These are phyloP conservation scores for Pythium vanterpoolii DNA, from an alignment of 352 stramenopile species.

Conservation along the genomic window DNA sequence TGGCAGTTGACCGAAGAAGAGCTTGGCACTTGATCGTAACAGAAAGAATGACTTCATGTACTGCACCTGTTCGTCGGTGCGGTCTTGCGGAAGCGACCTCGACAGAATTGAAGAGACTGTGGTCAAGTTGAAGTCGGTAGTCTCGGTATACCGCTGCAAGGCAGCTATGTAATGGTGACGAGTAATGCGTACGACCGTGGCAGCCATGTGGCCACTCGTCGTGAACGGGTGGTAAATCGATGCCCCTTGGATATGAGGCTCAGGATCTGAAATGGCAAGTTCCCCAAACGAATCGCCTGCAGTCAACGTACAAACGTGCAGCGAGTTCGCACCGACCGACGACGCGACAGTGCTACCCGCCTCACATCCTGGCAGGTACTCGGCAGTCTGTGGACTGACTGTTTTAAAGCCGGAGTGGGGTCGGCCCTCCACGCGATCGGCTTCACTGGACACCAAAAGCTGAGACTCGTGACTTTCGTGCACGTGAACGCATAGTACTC, in stretches of 20 bases:
- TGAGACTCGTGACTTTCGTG: constrained; percentile 14
- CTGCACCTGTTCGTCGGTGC: constrained; percentile 38
- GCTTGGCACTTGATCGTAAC: constrained; percentile 23
- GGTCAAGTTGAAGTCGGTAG: constrained; percentile 26
- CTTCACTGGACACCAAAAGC: not conserved
- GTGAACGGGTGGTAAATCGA: constrained; percentile 30
- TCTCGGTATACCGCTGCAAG: constrained; percentile 24
- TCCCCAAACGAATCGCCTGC: constrained; percentile 40
- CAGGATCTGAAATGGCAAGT: constrained; percentile 9
- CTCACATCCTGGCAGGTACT: constrained; percentile 21
- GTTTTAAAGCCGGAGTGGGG: not conserved
- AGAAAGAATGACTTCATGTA: constrained; percentile 35
- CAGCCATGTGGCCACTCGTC: constrained; percentile 5
- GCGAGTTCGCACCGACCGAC: constrained; percentile 2
- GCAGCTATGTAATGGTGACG: constrained; percentile 28
- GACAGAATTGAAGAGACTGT: constrained; percentile 25
- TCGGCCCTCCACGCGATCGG: not conserved
- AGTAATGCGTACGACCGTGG: constrained; percentile 26
- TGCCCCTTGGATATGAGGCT: constrained; percentile 23
- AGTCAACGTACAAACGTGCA: constrained; percentile 37
- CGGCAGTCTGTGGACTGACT: not conserved
- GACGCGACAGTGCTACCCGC: not conserved
- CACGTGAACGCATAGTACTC: constrained; percentile 35
- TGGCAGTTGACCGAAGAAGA: constrained; percentile 44
- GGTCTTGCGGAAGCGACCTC: constrained; percentile 34